Conservation (phyloP, 2,329 filamentous ascomycete species). For the Graphilbum sp. region DNA sequence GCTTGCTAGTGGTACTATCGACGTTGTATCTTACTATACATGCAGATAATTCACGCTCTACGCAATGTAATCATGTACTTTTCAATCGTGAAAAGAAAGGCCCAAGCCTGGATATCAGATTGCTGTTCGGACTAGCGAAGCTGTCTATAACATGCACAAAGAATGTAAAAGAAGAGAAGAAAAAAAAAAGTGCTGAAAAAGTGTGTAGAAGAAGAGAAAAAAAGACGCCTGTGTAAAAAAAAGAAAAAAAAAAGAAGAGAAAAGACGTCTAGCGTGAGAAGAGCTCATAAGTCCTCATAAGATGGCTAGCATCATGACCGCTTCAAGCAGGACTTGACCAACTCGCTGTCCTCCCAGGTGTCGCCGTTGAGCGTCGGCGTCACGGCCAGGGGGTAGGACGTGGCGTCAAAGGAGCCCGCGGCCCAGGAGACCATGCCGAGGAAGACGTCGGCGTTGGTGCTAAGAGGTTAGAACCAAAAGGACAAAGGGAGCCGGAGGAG, state of each 20-base stretch:
- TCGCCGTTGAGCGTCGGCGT: conserved; percentile 13
- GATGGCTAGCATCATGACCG: not conserved
- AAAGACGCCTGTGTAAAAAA: not conserved
- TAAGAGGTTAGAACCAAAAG: not conserved
- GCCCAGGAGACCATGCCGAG: conserved; percentile 14
- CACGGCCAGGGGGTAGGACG: conserved; percentile 13
- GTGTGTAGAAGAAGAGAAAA: too few species aligned
- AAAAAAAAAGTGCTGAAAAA: too few species aligned
- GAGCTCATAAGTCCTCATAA: not conserved
- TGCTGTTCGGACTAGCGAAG: too few species aligned
- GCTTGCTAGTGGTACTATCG: too few species aligned
- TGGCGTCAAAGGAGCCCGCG: conserved; percentile 11
- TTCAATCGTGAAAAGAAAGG: too few species aligned
- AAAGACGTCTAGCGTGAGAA: too few species aligned
- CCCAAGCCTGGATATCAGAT: too few species aligned
- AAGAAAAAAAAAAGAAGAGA: not conserved
- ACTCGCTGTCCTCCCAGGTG: conserved; percentile 6
- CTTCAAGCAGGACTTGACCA: conserved; percentile 5
- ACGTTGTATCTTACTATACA: too few species aligned
- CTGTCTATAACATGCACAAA: too few species aligned
- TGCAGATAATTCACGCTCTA: too few species aligned
- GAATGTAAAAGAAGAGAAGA: too few species aligned
- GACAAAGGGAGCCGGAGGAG: not conserved
- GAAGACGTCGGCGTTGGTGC: conserved; percentile 15
- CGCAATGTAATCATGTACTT: too few species aligned